Base-by-base conservation (phyloP, 345 rosid genomes). In the Clausena lansium region DNA sequence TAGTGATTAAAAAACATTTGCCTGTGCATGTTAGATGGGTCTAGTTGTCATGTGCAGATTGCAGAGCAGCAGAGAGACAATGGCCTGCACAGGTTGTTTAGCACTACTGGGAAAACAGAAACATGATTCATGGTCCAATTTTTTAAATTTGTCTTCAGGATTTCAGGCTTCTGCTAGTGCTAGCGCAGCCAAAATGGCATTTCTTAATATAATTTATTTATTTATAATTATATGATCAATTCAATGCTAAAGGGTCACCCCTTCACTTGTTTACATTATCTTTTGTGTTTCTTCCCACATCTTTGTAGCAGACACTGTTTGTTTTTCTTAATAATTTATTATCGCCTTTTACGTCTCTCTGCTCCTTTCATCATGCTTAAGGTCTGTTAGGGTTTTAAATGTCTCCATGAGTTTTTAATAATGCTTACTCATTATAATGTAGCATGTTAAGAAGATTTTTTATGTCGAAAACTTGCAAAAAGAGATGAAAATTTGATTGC, bases 1-100 rank as follows among this genome's bases (percentile, higher is more conserved):
- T 45, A 13, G 50, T 9, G 35, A 69, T 15, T 27, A 27, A 14
- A 24, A 69, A 15, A 22, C 2, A 2, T 38, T 38, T 39, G 11
- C 19, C 9, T 7, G 78, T 47, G 61, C 67, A 75, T 54, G 79
- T 65, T 80, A 25, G 69, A 35, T 59, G 75, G 69, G 59, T 17
- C 63, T 4, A 72, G 74, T 14, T 45, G 39, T 52, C 80, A 77
- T 73, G 80, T 81, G 84, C 76, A 73, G 32, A 67, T 36, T 50
- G 33, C 80, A 67, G 80, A 41, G 50, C 64, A 64, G 52, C 83
- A 17, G 22, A 63, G 47, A 30, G 80, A 45, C 32, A 58, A 76
- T 47, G 77, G 71, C 75, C 83, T 71, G 71, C 81, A 62, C 36
- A 72, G 41, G 75, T 57, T 45, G 17, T 45, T 45, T 4, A 45